phyloP scores from a whole-genome alignment of 2,329 filamentous ascomycete genomes.

The Colletotrichum magnum region DNA sequence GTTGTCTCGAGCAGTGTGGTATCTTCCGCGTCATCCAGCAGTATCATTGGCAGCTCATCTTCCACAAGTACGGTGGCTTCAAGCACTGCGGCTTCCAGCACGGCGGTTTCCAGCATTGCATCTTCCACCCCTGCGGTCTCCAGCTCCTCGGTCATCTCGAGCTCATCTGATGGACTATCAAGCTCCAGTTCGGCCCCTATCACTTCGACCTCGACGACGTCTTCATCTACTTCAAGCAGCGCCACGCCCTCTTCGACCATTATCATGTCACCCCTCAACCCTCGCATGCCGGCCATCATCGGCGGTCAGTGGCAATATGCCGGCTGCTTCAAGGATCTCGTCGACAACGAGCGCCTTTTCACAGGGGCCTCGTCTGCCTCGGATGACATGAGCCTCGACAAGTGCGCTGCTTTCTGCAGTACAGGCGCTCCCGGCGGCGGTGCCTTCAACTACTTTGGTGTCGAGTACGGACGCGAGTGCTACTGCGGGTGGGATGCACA shows the following conservation, averaged over 20 bases:
- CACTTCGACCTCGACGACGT: conserved; percentile 20
- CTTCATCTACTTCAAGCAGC: conserved; percentile 22
- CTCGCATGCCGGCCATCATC: conserved; percentile 36
- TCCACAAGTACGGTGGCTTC: background rate
- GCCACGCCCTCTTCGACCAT: conserved; percentile 26
- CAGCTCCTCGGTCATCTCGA: background rate
- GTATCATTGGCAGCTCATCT: background rate
- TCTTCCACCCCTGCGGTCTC: background rate
- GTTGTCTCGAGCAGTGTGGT: background rate
- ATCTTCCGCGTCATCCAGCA: background rate
- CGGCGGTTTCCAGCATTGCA: background rate
- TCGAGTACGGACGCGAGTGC: conserved; percentile 44
- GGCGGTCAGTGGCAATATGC: conserved; percentile 42
- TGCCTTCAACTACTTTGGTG: conserved; percentile 46
- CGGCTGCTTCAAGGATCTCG: conserved; percentile 45
- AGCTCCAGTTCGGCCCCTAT: conserved; percentile 30
- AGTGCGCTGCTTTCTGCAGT: conserved; percentile 46
- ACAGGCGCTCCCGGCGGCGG: conserved; percentile 36
- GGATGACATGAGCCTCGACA: conserved; percentile 44
- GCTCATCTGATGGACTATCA: conserved; percentile 6
- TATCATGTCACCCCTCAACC: conserved; percentile 38
- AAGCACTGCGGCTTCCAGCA: background rate
- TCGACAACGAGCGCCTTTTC: conserved; percentile 41
- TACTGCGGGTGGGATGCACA: conserved; percentile 43
- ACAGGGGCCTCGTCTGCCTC: conserved; percentile 33